phyloP scores from a whole-genome alignment of 2,329 filamentous ascomycete species.

The Paecilomyces sp. region DNA sequence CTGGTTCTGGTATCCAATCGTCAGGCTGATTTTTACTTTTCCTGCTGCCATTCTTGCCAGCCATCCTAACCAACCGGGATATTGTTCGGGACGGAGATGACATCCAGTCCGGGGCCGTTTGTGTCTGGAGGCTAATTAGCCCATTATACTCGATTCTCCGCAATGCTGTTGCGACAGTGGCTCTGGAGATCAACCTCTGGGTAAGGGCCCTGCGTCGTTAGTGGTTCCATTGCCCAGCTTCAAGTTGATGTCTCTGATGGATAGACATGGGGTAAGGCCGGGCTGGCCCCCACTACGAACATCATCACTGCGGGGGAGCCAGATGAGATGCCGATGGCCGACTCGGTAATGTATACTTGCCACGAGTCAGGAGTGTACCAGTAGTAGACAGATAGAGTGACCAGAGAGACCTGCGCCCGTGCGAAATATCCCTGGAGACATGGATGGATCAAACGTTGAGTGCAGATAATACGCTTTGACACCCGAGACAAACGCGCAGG shows the following conservation, averaged over 20 bases:
- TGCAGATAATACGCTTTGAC: neutral
- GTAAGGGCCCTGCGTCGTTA: neutral
- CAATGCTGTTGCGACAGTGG: neutral
- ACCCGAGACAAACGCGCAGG: neutral
- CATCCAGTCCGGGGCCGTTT: neutral
- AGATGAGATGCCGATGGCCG: neutral
- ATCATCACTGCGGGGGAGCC: neutral
- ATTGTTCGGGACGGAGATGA: neutral
- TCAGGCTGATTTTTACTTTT: neutral
- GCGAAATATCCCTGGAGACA: neutral
- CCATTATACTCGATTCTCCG: neutral
- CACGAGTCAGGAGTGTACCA: too few species aligned
- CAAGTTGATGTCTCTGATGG: neutral
- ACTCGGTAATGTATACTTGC: neutral
- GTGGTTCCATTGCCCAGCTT: neutral
- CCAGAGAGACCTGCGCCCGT: too few species aligned
- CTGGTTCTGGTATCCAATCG: neutral
- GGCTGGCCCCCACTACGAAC: neutral
- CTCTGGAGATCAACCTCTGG: neutral
- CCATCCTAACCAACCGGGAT: neutral
- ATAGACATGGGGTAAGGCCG: neutral
- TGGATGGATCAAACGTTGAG: neutral
- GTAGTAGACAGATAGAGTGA: too few species aligned
- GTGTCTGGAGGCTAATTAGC: neutral
- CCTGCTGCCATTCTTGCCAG: neutral